These are phyloP conservation scores for Phaeomoniella chlamydospora DNA, from an alignment of 2,329 filamentous ascomycete species.

Conservation along the genomic window DNA sequence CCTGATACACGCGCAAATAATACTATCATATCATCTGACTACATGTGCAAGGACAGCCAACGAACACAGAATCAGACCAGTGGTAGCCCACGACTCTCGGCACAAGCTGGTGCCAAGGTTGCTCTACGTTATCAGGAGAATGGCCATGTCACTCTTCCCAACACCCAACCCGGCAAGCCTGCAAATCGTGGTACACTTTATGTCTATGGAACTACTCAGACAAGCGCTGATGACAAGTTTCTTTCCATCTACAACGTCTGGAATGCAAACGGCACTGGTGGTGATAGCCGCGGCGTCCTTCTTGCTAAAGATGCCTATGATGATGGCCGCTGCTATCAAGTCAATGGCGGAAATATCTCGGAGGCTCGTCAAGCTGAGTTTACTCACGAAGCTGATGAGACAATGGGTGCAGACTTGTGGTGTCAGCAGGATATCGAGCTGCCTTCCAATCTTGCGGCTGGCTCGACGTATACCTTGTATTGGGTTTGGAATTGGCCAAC, in stretches of 20 bases:
- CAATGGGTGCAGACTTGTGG: conserved; percentile 47
- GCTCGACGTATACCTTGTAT: conserved; percentile 65
- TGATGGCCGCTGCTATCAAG: conserved; percentile 79
- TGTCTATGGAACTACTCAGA: conserved; percentile 55
- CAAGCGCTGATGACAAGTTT: conserved; percentile 43
- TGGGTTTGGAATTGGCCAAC: conserved; percentile 96
- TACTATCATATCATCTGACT: conserved; percentile 31
- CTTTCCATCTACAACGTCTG: conserved; percentile 57
- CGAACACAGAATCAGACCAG: conserved; percentile 42
- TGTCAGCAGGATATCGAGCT: conserved; percentile 75
- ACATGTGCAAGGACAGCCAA: conserved; percentile 52
- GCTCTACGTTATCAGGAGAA: conserved; percentile 61
- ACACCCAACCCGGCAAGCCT: conserved; percentile 44
- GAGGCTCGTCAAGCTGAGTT: conserved; percentile 42
- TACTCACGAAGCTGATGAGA: conserved; percentile 33
- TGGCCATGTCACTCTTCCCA: conserved; percentile 53
- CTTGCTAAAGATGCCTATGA: conserved; percentile 71
- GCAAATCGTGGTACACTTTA: conserved; percentile 56
- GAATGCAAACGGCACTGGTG: conserved; percentile 68
- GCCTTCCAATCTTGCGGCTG: conserved; percentile 47
- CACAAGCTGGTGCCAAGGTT: conserved; percentile 45
- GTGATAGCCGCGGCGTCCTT: conserved; percentile 62
- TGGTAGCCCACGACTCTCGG: conserved; percentile 48
- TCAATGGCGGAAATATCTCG: conserved; percentile 48
- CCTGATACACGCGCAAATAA: conserved; percentile 32